These are phyloP conservation scores for Auriculariales sp. DNA, from an alignment of 768 basidiomycete species.

Conservation along the genomic window DNA sequence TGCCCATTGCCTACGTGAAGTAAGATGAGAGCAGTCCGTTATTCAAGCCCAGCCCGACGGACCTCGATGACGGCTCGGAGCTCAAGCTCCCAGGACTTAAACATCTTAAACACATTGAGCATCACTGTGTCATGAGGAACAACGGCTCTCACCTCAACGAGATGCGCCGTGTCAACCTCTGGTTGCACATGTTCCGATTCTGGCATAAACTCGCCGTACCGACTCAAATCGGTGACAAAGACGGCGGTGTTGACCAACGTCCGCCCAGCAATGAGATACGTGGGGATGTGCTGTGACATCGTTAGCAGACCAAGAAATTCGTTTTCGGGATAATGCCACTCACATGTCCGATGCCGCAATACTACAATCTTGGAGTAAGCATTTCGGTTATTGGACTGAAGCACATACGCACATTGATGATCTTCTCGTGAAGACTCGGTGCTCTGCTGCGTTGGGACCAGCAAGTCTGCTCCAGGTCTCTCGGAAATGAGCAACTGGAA, in stretches of 20 bases:
- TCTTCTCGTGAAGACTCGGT: neutral
- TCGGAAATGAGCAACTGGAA: neutral
- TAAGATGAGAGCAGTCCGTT: neutral
- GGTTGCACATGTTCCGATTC: neutral
- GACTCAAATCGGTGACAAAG: neutral
- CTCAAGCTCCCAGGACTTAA: neutral
- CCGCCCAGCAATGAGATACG: neutral
- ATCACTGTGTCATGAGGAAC: neutral
- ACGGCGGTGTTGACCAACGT: neutral
- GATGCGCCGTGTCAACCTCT: neutral
- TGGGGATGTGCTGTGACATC: neutral
- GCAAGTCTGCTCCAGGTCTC: neutral
- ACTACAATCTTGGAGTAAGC: neutral
- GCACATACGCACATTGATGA: neutral
- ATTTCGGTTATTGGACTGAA: neutral
- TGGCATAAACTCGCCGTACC: neutral
- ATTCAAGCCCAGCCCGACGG: no score
- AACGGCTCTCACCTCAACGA: neutral
- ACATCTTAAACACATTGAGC: neutral
- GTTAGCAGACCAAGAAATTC: no score
- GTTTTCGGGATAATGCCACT: neutral
- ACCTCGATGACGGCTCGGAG: neutral
- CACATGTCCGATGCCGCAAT: neutral
- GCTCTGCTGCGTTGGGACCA: neutral
- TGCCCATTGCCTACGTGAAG: conserved; percentile 18